These are phyloP conservation scores for Porcisia hertigi DNA, from an alignment of 208 protist genomes.

Conservation along the genomic window DNA sequence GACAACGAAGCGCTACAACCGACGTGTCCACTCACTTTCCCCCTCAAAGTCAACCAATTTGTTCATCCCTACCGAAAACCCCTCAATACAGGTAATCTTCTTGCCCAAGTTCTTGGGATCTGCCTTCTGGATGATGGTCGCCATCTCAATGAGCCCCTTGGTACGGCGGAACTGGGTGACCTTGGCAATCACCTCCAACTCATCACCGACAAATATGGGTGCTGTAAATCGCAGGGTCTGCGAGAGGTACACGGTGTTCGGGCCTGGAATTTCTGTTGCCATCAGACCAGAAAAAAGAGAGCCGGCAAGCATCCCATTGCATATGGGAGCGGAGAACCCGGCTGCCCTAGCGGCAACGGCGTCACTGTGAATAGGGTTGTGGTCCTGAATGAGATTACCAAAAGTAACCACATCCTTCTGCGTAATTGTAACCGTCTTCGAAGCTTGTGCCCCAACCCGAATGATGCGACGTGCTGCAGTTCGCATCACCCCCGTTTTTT, in stretches of 20 bases:
- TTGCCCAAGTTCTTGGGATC: slow-evolving; percentile 39
- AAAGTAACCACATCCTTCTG: slow-evolving; percentile 66
- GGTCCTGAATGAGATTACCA: slow-evolving; percentile 77
- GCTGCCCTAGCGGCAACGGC: slow-evolving; percentile 62
- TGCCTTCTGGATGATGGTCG: slow-evolving; percentile 62
- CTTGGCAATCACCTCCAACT: slow-evolving; percentile 68
- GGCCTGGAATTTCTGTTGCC: slow-evolving; percentile 79
- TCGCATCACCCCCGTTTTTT: slow-evolving; percentile 10
- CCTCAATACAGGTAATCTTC: slow-evolving; percentile 65
- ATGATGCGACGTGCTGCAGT: slow-evolving; percentile 36
- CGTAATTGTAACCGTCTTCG: slow-evolving; percentile 49
- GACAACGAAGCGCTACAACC: slow-evolving; percentile 3
- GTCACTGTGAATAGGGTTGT: slow-evolving; percentile 87
- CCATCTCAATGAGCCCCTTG: slow-evolving; percentile 71
- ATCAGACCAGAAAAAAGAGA: slow-evolving; percentile 88
- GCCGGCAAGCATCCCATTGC: slow-evolving; percentile 84
- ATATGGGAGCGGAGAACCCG: slow-evolving; percentile 76
- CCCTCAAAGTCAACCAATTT: slow-evolving; percentile 71
- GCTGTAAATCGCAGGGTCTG: slow-evolving; percentile 75
- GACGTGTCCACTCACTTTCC: slow-evolving; percentile 57
- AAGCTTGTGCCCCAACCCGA: slow-evolving; percentile 61
- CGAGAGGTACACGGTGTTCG: slow-evolving; percentile 86
- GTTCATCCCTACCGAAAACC: slow-evolving; percentile 73
- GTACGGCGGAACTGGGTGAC: slow-evolving; percentile 67
- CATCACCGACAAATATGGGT: slow-evolving; percentile 82